Percentiles rank a stretch among this genome's conserved stretches.
Evolutionary conservation across 352 stramenopile genomes (phyloP).

Genomic region (Pythium pectinolyticum): DNA sequence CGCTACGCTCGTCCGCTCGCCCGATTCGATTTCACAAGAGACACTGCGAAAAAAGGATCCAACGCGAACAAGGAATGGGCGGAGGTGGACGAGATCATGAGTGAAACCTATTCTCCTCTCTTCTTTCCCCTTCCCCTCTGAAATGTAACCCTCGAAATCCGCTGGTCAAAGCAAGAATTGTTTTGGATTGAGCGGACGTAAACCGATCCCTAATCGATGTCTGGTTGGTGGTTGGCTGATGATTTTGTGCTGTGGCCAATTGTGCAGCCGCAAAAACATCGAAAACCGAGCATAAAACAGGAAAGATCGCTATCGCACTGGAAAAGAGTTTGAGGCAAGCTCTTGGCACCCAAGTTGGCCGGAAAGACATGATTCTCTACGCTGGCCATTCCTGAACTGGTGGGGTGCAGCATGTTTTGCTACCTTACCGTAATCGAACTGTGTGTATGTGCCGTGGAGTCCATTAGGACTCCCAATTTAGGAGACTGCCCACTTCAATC

Average conservation of each 20-base stretch:
- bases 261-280: slow-evolving; percentile 8
- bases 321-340: too few relatives aligned
- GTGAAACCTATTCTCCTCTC: not conserved
- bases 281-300: too few relatives aligned
- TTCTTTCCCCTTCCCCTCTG: not conserved
- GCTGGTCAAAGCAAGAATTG: too few relatives aligned
- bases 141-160: not conserved
- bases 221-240: not conserved
- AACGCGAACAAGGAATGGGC: not conserved
- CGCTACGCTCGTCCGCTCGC: not conserved
- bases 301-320: too few relatives aligned
- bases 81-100: not conserved
- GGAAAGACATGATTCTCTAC: too few relatives aligned
- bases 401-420: too few relatives aligned
- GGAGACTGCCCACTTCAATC: too few relatives aligned
- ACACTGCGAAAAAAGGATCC: slow-evolving; percentile 6
- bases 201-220: not conserved
- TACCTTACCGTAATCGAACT: too few relatives aligned
- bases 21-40: slow-evolving; percentile 4
- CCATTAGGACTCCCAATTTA: too few relatives aligned
- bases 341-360: too few relatives aligned
- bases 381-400: too few relatives aligned
- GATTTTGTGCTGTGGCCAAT: not conserved
- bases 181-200: slow-evolving; percentile 1
- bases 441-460: too few relatives aligned